phyloP scores from a whole-genome alignment of 2,329 filamentous ascomycete species.

The Colletotrichum abscissum region DNA sequence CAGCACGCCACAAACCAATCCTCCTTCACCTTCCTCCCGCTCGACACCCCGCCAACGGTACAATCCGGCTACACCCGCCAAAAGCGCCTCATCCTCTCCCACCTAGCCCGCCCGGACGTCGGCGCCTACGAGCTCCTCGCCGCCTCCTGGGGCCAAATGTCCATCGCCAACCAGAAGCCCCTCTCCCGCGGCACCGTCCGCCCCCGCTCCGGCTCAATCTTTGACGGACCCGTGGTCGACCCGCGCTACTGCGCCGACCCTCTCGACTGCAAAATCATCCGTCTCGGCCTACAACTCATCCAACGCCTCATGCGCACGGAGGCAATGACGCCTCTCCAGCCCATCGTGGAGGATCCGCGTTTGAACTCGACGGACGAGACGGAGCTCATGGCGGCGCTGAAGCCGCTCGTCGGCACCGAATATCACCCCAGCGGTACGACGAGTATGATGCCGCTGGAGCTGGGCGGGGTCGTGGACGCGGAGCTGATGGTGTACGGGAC shows the following conservation, averaged over 20 bases:
- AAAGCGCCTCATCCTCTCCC: constrained; percentile 40
- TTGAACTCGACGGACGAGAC: constrained; percentile 37
- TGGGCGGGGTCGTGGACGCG: constrained; percentile 58
- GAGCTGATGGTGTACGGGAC: constrained; percentile 59
- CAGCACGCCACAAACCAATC: constrained; percentile 39
- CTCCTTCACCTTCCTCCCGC: constrained; percentile 37
- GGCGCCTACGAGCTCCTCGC: constrained; percentile 44
- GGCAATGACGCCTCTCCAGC: constrained; percentile 37
- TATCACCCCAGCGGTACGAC: constrained; percentile 58
- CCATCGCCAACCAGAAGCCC: constrained; percentile 49
- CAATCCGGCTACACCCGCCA: constrained; percentile 50
- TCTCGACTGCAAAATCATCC: constrained; percentile 48
- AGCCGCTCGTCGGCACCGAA: constrained; percentile 48
- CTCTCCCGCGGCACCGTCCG: constrained; percentile 57
- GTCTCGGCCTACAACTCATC: constrained; percentile 41
- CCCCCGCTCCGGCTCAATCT: constrained; percentile 50
- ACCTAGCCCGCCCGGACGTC: constrained; percentile 40
- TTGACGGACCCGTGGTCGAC: constrained; percentile 52
- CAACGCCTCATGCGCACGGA: constrained; percentile 42
- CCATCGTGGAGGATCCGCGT: constrained; percentile 33
- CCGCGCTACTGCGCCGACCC: constrained; percentile 56
- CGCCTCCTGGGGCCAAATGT: constrained; percentile 45
- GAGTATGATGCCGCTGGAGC: constrained; percentile 56
- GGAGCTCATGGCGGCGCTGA: constrained; percentile 45
- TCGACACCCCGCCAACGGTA: constrained; percentile 45